Base-by-base conservation (phyloP, 495 filamentous ascomycete genomes). In the Neohortaea acidophila region DNA sequence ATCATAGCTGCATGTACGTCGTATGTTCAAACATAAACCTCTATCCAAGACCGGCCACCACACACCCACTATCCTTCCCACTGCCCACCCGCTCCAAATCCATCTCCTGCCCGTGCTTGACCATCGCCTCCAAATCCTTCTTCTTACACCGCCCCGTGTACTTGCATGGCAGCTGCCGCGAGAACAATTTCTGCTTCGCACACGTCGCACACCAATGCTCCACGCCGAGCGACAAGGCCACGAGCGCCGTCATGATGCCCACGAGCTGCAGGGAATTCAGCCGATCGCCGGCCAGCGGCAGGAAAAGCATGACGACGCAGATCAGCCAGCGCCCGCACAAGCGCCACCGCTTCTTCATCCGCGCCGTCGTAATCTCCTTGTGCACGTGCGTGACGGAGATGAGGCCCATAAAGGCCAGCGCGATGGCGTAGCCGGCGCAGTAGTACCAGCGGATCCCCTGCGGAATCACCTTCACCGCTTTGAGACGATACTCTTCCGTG, bases 381-480 rank as follows among this genome's bases (percentile, higher is more conserved):
- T 68, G 62, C 13, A 57, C 47, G 44, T 70, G 62, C 8, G 51
- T 45, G 12, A 62, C 13, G 18, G 61, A 59, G 23, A 70, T 66
- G 34, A 63, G 29, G 40, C 56, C 59, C 67, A 70, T 74, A 51
- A 51, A 58, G 8, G 58, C 35, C n/a, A 76, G 54, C 5, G 70
- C 62, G 7, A 67, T 59, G 21, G 57, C 68, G 3, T 73, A 50
- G 1, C 72, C 72, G 14, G 45, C 58, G 52, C 69, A 73, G 53
- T 75, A 76, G 54, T 72, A 75, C 59, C 68, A 72, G 13, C 68
- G 61, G 8, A 70, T 57, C 17, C 69, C 71, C 4, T 39, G 15
- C 11, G 49, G 44, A 36, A 76, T 54, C 20, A 66, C 54, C 5
- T 42, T 36, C 19, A 62, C 59, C 19, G 67, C 65, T 28, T 60